Conservation (phyloP, 129 eudicot genomes). For the Centrapalus pauciflorus region DNA sequence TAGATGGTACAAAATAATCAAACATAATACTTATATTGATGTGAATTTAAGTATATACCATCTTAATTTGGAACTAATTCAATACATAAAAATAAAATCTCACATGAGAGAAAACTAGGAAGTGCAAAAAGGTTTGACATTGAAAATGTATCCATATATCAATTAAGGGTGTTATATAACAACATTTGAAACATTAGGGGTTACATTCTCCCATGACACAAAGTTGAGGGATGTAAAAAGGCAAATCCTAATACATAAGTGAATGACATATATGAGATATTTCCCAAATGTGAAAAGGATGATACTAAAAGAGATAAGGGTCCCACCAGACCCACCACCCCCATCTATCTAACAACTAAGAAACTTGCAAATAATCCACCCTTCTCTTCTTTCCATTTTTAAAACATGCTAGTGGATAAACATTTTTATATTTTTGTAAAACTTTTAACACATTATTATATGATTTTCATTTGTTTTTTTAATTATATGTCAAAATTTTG, state of each 20-base stretch:
- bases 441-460: not conserved
- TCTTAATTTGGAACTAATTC: no score
- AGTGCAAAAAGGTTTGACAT: no score
- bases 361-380: conserved; percentile 21
- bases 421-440: conserved; percentile 1
- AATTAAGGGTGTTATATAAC: not conserved
- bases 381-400: conserved; percentile 6
- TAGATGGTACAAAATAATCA: no score
- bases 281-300: conserved; percentile 30
- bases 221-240: not conserved
- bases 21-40: no score
- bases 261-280: not conserved
- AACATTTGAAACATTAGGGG: not conserved
- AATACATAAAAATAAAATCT: no score
- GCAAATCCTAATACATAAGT: not conserved
- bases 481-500: no score
- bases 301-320: conserved; percentile 14
- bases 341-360: conserved; percentile 14
- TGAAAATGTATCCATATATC: no score
- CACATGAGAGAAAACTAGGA: no score
- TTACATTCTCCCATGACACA: not conserved
- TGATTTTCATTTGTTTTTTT: not conserved
- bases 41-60: no score
- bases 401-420: conserved; percentile 21
- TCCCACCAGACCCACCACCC: conserved; percentile 28